A percentile compares a stretch with the other conserved stretches of the same genome.
phyloP scores from a whole-genome alignment of 139 green algal genomes.

The Picochlorum sp. region DNA sequence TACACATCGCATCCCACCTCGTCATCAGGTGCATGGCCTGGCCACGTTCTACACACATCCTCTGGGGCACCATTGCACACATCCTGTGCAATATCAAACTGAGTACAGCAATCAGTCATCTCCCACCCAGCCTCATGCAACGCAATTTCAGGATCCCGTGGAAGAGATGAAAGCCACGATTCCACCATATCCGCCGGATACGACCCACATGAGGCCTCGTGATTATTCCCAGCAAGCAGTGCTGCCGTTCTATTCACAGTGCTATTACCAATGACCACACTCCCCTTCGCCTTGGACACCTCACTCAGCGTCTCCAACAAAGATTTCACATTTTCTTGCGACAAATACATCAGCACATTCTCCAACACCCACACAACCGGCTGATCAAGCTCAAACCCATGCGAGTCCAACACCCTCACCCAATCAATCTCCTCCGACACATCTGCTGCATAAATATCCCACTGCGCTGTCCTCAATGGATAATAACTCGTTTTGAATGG shows the following conservation, averaged over 20 bases:
- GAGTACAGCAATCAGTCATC: background rate
- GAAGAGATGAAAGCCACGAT: background rate
- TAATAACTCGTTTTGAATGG: background rate
- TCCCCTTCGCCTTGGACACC: constrained; percentile 5
- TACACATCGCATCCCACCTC: constrained; percentile 8
- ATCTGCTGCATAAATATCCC: constrained; percentile 1
- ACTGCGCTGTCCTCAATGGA: background rate
- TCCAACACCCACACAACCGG: constrained; percentile 45
- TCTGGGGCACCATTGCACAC: constrained; percentile 1
- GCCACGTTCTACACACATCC: constrained; percentile 8
- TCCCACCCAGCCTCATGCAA: constrained; percentile 5
- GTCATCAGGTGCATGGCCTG: background rate
- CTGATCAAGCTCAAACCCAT: constrained; percentile 9
- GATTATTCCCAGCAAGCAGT: constrained; percentile 4
- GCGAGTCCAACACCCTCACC: background rate
- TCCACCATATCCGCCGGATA: constrained; percentile 1
- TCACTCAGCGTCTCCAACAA: background rate
- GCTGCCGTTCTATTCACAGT: background rate
- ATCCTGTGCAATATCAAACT: constrained; percentile 4
- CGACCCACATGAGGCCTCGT: constrained; percentile 2
- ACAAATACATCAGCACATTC: constrained; percentile 49
- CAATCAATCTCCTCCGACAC: constrained; percentile 4
- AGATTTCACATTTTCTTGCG: constrained; percentile 19
- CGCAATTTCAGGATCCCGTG: background rate
- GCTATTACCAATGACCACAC: background rate